Percentiles rank a stretch among this genome's conserved stretches.
These are phyloP conservation scores for Henckelia pumila DNA, from an alignment of 257 asterid species.

Conservation along the genomic window DNA sequence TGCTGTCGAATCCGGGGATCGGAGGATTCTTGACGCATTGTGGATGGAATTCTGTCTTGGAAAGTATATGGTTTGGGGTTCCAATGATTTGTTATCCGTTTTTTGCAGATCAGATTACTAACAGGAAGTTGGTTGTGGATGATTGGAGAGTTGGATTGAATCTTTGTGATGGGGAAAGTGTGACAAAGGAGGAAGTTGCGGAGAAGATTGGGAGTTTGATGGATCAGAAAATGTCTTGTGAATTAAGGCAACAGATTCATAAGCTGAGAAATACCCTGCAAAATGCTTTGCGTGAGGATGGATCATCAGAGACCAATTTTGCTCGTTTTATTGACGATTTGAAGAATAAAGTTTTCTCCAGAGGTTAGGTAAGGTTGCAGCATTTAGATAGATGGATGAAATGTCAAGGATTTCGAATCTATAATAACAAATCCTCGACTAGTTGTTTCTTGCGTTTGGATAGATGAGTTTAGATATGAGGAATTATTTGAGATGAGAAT, in stretches of 20 bases:
- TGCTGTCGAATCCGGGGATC: slow-evolving; percentile 24
- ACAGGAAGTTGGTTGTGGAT: slow-evolving; percentile 38
- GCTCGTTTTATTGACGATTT: slow-evolving; percentile 24
- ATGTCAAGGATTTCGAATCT: too few relatives aligned
- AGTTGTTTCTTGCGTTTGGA: too few relatives aligned
- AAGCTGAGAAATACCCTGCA: slow-evolving; percentile 9
- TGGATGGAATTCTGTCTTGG: too few relatives aligned
- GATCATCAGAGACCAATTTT: slow-evolving; percentile 19
- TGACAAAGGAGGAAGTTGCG: slow-evolving; percentile 25
- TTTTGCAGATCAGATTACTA: slow-evolving; percentile 32
- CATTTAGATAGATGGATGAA: too few relatives aligned
- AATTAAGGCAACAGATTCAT: slow-evolving; percentile 7
- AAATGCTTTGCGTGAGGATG: slow-evolving; percentile 13
- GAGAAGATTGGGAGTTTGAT: too few relatives aligned
- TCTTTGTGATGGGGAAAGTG: slow-evolving; percentile 22
- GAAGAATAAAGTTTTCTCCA: slow-evolving; percentile 6
- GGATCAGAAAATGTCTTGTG: neutral
- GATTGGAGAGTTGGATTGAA: slow-evolving; percentile 40
- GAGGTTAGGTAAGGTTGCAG: too few relatives aligned
- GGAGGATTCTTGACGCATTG: too few relatives aligned
- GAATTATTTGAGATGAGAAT: too few relatives aligned
- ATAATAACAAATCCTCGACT: too few relatives aligned
- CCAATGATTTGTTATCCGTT: slow-evolving; percentile 39
- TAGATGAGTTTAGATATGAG: too few relatives aligned
- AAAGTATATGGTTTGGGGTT: slow-evolving; percentile 32